Evolutionary conservation across 2,329 filamentous ascomycete species (phyloP), one percentile per base, ranked within the genome.

Genomic region (Botryotinia narcissicola): DNA sequence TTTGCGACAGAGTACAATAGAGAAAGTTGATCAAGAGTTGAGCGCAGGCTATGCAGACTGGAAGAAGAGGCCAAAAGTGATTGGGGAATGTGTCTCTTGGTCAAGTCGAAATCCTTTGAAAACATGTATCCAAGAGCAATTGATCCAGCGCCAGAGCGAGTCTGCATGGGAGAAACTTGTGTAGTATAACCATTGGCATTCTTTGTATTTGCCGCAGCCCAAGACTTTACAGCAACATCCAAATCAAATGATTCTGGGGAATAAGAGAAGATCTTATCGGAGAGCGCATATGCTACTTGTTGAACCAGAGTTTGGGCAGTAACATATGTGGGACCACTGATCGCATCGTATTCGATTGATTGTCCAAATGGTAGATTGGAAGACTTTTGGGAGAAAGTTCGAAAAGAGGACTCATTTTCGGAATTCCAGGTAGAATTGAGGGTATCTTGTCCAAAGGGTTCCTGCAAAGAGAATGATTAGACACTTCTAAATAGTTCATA

Each of bases 111-210:
- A 84, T 99, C 96, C 80, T 94, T 93, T 75, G 95, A 98, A 87
- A 98, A 99, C 82, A 98, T 93, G 84, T 99, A 99, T 73, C 96
- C 96, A 67, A 99, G 88, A 35, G 96, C 94, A 81, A 98, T 92
- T 77, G 93, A 91, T 73, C 95, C 96, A 71, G 96, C 96, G 74
- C 96, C 96, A 73, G 92, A 89, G 71, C 96, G 89, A 61, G 95
- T 97, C 85, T 99, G 92, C 80, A 98, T 89, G 37, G 92, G 85
- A 75, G 95, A 87, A 64, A 98, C 89, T 22, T 90, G 86, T 67
- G 96, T 95, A 75, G 90, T 84, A 81, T 95, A 92, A 78, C 93
- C 93, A 84, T 95, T 90, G 76, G 92, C 90, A 85, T 99, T 99
- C 81, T 87, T 86, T 81, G 94, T 91, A 75, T 88, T 85, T 75